phyloP scores from a whole-genome alignment of 768 basidiomycete genomes.

The Kwoniella botswanensis region DNA sequence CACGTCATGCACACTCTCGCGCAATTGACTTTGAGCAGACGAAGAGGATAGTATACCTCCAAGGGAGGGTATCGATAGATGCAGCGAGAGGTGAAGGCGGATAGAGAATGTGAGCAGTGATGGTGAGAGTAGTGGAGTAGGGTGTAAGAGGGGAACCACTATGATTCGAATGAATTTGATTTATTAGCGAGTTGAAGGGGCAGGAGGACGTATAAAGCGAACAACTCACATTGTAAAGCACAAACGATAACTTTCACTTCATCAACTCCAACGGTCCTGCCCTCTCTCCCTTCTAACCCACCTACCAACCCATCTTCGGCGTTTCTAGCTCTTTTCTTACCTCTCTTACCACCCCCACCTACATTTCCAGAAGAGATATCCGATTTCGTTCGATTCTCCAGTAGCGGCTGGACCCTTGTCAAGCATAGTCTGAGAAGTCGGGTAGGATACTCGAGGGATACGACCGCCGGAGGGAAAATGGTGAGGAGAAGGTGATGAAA shows the following conservation, averaged over 20 bases:
- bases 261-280: slow-evolving; percentile 16
- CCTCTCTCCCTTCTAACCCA: slow-evolving; percentile 47
- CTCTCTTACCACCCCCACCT: slow-evolving; percentile 41
- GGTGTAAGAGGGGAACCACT: slow-evolving; percentile 42
- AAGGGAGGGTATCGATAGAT: slow-evolving; percentile 31
- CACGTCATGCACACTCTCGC: slow-evolving; percentile 26
- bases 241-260: slow-evolving; percentile 34
- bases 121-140: slow-evolving; percentile 39
- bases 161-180: not conserved
- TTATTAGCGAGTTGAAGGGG: not conserved
- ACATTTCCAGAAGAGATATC: slow-evolving; percentile 18
- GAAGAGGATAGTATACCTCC: slow-evolving; percentile 21
- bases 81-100: slow-evolving; percentile 46
- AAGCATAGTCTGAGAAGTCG: slow-evolving; percentile 45
- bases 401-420: slow-evolving; percentile 25
- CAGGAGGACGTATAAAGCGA: not conserved
- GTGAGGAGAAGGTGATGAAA: slow-evolving; percentile 43
- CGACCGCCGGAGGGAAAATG: slow-evolving; percentile 40
- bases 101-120: slow-evolving; percentile 45
- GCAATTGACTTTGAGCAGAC: slow-evolving; percentile 7
- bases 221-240: slow-evolving; percentile 41
- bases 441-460: slow-evolving; percentile 41
- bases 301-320: slow-evolving; percentile 54
- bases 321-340: slow-evolving; percentile 55
- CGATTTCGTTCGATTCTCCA: slow-evolving; percentile 29